These are phyloP conservation scores for Lachancea sp. DNA, from an alignment of 805 yeast species.

Conservation along the genomic window DNA sequence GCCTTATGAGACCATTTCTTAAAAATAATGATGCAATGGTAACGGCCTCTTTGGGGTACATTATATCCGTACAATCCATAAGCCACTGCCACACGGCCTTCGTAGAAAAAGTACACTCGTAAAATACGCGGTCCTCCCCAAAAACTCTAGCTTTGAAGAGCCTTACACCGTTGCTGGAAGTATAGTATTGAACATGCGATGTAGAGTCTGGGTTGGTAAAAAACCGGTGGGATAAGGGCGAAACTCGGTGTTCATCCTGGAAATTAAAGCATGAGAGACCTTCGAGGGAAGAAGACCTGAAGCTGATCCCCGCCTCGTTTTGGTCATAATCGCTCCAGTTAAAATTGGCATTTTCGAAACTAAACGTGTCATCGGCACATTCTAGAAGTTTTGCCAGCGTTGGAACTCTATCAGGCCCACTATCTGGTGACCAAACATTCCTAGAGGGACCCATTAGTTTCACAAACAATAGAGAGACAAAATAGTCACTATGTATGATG, in stretches of 20 bases:
- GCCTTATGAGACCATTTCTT: constrained; percentile 41
- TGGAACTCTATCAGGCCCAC: constrained; percentile 45
- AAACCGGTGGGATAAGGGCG: constrained; percentile 69
- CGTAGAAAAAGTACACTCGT: constrained; percentile 58
- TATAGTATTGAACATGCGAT: constrained; percentile 72
- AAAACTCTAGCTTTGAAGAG: constrained; percentile 42
- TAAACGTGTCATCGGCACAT: constrained; percentile 31
- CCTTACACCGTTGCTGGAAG: constrained; percentile 58
- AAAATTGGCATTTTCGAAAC: constrained; percentile 28
- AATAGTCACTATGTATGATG: constrained; percentile 53
- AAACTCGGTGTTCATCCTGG: constrained; percentile 27
- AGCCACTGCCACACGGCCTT: constrained; percentile 82
- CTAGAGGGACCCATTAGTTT: constrained; percentile 59
- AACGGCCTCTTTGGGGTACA: constrained; percentile 46
- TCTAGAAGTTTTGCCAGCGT: constrained; percentile 32
- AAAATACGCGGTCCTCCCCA: constrained; percentile 20
- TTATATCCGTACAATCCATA: constrained; percentile 78
- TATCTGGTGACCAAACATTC: constrained; percentile 60
- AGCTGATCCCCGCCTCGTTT: background rate
- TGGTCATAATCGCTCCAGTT: background rate
- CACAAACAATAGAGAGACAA: constrained; percentile 59
- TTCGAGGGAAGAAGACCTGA: background rate
- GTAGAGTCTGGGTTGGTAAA: constrained; percentile 89
- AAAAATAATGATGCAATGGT: constrained; percentile 47
- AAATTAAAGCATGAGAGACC: constrained; percentile 7